Evolutionary conservation across 257 asterid genomes (phyloP), one percentile per base, ranked within the genome.

Genomic region (Verbena officinalis): DNA sequence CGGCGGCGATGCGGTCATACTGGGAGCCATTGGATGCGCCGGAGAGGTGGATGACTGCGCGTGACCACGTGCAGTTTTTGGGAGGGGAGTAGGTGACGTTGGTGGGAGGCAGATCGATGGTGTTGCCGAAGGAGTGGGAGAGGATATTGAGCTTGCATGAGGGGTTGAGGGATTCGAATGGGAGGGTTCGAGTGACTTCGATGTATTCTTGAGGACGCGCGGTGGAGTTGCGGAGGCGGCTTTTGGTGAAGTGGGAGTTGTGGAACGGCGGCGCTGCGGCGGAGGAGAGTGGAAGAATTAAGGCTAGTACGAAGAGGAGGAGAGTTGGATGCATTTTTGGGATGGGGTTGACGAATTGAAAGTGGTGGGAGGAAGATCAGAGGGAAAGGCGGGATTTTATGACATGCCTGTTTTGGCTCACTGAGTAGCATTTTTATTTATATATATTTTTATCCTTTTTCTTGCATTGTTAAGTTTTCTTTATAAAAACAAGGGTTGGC

Each of bases 1-100:
- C 81, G 19, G 88, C 95, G 59, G 96, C 87, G 65, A 90, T 86
- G 57, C 95, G 95, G 44, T 90, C 96, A 68, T 90, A 81, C 60
- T 93, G 90, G 0, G 87, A 75, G 4, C 96, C 97, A 27, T 74
- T 77, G 73, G 89, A 83, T 27, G 90, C 62, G 65, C 69, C 87
- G 16, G 79, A 75, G 84, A 93, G 68, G 19, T 78, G 90, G 23
- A 93, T 75, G 43, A 68, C 63, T 30, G 70, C 95, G 70, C 77
- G 66, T 13, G 96, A 59, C 97, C 97, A 93, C 0, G 75, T 71
- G 80, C 98, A 92, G 56, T 85, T 71, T 10, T 0, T 0, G 12
- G 97, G 98, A 12, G 95, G 43, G 27, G 80, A 79, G 81, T 92
- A 92, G 59, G 59, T 42, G 73, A 67, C 64, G 53, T 78, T 59